Evolutionary conservation across 169 alveolate genomes (phyloP).

Genomic region (Theileria annulata): DNA sequence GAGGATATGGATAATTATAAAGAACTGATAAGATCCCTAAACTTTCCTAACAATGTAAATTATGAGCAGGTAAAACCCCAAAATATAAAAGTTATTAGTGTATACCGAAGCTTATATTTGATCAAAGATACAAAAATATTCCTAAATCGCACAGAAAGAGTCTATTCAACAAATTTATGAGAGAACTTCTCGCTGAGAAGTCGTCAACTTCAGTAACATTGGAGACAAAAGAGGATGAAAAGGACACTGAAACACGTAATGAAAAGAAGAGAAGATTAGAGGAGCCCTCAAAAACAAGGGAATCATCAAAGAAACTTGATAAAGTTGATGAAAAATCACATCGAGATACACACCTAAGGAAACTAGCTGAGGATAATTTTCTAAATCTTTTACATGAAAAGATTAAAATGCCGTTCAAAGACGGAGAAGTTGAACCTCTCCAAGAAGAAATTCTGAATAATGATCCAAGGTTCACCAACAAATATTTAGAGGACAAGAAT

Average conservation of each 20-base stretch:
- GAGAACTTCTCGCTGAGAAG: slow-evolving; percentile 46
- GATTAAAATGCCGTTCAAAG: slow-evolving; percentile 50
- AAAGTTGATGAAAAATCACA: neutral
- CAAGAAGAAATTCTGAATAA: slow-evolving; percentile 20
- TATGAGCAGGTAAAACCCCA: slow-evolving; percentile 36
- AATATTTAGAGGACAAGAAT: slow-evolving; percentile 23
- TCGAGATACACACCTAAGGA: slow-evolving; percentile 21
- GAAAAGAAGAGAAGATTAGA: slow-evolving; percentile 16
- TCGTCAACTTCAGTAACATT: slow-evolving; percentile 9
- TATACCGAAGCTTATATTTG: slow-evolving; percentile 44
- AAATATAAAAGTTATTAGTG: slow-evolving; percentile 13
- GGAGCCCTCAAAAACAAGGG: neutral
- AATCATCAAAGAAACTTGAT: neutral
- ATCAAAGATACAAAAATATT: slow-evolving; percentile 25
- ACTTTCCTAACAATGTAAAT: slow-evolving; percentile 20
- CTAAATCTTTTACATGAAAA: slow-evolving; percentile 51
- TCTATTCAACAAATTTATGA: slow-evolving; percentile 28
- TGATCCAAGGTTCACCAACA: slow-evolving; percentile 45
- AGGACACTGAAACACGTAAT: neutral
- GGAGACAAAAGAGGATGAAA: slow-evolving; percentile 1
- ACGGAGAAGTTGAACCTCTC: slow-evolving; percentile 52
- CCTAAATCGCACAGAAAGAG: slow-evolving; percentile 41
- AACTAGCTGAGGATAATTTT: slow-evolving; percentile 48
- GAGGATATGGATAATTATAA: slow-evolving; percentile 38
- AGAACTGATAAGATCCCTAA: slow-evolving; percentile 39